These are phyloP conservation scores for Ceratobasidium sp. DNA, from an alignment of 1,284 basidiomycete species.

Conservation along the genomic window DNA sequence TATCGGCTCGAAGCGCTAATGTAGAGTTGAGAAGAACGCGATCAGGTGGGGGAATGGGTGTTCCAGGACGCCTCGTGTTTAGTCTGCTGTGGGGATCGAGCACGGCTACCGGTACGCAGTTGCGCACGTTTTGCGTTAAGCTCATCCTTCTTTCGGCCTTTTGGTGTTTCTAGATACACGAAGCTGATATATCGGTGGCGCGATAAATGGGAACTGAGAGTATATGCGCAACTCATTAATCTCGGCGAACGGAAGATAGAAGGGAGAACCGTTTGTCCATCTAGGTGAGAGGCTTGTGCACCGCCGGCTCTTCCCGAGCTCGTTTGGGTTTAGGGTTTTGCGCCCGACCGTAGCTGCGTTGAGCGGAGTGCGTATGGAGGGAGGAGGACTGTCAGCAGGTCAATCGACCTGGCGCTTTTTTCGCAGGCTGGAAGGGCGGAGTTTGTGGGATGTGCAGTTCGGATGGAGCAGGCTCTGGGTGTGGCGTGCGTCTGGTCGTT, in stretches of 20 bases:
- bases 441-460: slow-evolving; percentile 1
- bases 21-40: not conserved
- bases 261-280: not conserved
- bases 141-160: not conserved
- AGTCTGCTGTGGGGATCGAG: slow-evolving; percentile 7
- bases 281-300: not conserved
- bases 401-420: not conserved
- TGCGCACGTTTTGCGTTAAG: not conserved
- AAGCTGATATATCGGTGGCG: not conserved
- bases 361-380: slow-evolving; percentile 1
- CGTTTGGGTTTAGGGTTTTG: slow-evolving; percentile 43
- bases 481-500: not conserved
- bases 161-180: not conserved
- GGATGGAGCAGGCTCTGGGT: not conserved
- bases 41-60: not conserved
- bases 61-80: slow-evolving; percentile 19
- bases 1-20: not conserved
- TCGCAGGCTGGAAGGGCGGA: slow-evolving; percentile 16
- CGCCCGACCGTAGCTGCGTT: slow-evolving; percentile 14
- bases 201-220: not conserved
- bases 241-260: not conserved
- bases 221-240: slow-evolving; percentile 27
- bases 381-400: not conserved
- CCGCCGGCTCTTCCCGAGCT: slow-evolving; percentile 32
- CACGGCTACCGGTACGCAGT: slow-evolving; percentile 5